Base-by-base conservation (phyloP, 1,284 basidiomycete genomes). In the Salmacisia buchloeana region DNA sequence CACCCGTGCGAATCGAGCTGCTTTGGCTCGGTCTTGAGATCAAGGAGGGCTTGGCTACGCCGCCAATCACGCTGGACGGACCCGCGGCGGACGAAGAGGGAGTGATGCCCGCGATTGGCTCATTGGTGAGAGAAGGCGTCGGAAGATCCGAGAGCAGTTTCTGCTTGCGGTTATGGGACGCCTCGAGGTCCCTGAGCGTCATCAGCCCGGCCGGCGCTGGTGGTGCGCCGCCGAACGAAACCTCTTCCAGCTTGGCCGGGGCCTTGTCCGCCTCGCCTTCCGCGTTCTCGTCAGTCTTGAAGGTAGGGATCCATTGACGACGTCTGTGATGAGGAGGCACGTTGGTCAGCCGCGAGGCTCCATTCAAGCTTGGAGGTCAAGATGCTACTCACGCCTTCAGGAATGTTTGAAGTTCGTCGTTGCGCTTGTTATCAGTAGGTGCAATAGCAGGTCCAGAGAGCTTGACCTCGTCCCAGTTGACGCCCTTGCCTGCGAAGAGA, bases 401-500 rank as follows among this genome's bases (percentile, higher is more conserved):
- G 62, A 72, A 75, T 23, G 68, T 67, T 35, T 75, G 67, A 62
- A 75, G 63, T 39, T 75, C 70, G 36, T 68, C 54, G 31, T 33
- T 43, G 29, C 45, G 59, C 33, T 39, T 63, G 54, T 60, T 49
- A 39, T 64, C 25, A 10, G 65, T 57, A 9, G 60, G 54, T 35
- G 65, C 65, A 45, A 60, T 58, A 27, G 66, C 43, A 25, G 63
- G 64, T 63, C 66, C 46, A 57, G 69, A 70, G 60, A 75, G 69
- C 13, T 68, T 67, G 58, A 72, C 64, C 52, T 66, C 54, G n/a
- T 72, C 63, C 74, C 74, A 75, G 54, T 71, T 65, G 25, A 75
- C 68, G 33, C 72, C 74, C 54, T 74, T 73, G 39, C 72, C 74
- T 13, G 72, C 74, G 46, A 73, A 75, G 27, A 72, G 63, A 33